Evolutionary conservation across 768 basidiomycete genomes (phyloP), one percentile per base, ranked within the genome.

Genomic region (Ramaria rubella): DNA sequence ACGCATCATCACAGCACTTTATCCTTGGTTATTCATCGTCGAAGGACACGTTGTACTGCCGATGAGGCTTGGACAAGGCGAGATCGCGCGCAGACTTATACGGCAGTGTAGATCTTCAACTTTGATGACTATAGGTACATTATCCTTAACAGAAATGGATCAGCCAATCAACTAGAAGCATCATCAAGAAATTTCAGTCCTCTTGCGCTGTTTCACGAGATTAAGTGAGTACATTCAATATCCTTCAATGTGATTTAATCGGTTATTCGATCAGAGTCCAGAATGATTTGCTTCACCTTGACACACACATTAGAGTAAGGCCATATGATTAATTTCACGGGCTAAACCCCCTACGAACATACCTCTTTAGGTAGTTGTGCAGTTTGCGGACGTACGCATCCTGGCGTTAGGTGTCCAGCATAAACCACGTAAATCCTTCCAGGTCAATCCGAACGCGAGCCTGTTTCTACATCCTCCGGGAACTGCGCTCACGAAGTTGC

Each of bases 51-150:
- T n/a, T 91, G 89, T 64, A 89, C 88, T 21, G 68, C 80, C 6
- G 86, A 89, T 62, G 90, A 92, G 69, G 73, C 87, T 21, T 92
- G 90, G 88, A 90, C 88, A 49, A 88, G 82, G 85, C 89, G 66
- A 62, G 73, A 67, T 4, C 6, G n/a, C 17, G 21, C 34, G 51
- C 26, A 31, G 55, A 36, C 63, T 42, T 12, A 42, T 6, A n/a
- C 4, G 38, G 5, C 15, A 42, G n/a, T 42, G 40, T n/a, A n/a
- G n/a, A n/a, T n/a, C n/a, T n/a, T n/a, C 6, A 6, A 42, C 52
- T 24, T 57, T 12, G 26, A 5, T 29, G 12, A 11, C 26, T 29
- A 49, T 61, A 87, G 87, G 66, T 90, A 88, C 61, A 75, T 91
- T 58, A 78, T 85, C 23, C 66, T 92, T 57, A 88, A 87, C 63